These are phyloP conservation scores for Naganishia randhawae DNA, from an alignment of 768 basidiomycete genomes.

Conservation along the genomic window DNA sequence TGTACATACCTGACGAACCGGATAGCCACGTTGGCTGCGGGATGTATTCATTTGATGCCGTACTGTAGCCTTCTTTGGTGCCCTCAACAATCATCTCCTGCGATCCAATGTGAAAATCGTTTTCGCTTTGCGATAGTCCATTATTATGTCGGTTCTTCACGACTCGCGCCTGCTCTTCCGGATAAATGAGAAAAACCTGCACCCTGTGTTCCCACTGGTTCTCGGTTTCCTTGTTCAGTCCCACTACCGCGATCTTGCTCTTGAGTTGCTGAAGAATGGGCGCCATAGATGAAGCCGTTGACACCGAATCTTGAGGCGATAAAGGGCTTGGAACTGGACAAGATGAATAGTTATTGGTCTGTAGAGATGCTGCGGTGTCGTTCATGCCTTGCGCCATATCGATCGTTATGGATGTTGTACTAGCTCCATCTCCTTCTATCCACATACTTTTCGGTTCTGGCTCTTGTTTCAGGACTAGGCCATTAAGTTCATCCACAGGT, in stretches of 20 bases:
- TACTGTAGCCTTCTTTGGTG: background rate
- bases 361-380: background rate
- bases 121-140: background rate
- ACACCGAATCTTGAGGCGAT: background rate
- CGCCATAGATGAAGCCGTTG: background rate
- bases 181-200: slow-evolving; percentile 12
- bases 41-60: background rate
- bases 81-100: background rate
- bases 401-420: background rate
- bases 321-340: background rate
- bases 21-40: background rate
- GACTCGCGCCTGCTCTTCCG: slow-evolving; percentile 12
- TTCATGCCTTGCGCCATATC: background rate
- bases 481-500: background rate
- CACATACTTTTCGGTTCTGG: background rate
- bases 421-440: background rate
- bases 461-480: background rate
- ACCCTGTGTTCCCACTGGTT: slow-evolving; percentile 16
- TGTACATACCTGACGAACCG: background rate
- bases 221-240: slow-evolving; percentile 20
- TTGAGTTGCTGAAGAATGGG: background rate
- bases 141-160: background rate
- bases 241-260: slow-evolving; percentile 4
- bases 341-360: background rate
- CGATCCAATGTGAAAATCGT: background rate